Base-by-base conservation (phyloP, 2,329 filamentous ascomycete genomes). In the Malbranchea cinnamomea region DNA sequence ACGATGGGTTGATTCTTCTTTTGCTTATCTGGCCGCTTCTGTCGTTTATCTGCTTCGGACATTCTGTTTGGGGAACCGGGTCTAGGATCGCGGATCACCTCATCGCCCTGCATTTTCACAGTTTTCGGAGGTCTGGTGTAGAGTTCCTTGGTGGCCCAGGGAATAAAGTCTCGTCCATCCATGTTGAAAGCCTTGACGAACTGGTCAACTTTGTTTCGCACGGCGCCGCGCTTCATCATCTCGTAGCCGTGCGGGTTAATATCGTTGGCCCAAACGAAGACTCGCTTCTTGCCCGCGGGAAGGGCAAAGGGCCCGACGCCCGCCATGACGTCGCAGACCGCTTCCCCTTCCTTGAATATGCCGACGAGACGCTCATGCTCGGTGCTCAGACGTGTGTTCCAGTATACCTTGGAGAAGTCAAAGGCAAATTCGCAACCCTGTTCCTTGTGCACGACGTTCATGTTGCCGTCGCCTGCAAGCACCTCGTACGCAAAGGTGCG, bases 181-280 rank as follows among this genome's bases (percentile, higher is more conserved):
- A 73, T 60, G 57, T 89, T 89, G 61, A 78, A 87, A 0, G 83
- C 64, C 3, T 65, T 72, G 19, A 94, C 83, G 44, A 77, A 92
- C 13, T 72, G 56, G 4, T 61, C 48, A 23, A 84, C 82, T 62
- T 91, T 93, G 59, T 98, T 98, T 37, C 69, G 67, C 30, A 57
- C 54, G 30, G 91, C 67, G 6, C 79, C 80, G 20, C 76, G 68
- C 16, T 66, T 54, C 45, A 98, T 70, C 40, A 73, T 76, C 32
- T 64, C 68, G 55, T 74, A 83, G 44, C 83, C 85, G 45, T 91
- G 80, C 0, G 87, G 87, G 50, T 98, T 98, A 50, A 94, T 75
- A 53, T 98, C 89, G 56, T 95, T 98, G 22, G 85, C 89, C 75
- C 81, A 92, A 11, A 94, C 85, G 44, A 95, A 92, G 16, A 91